Conservation (phyloP, 805 yeast species). For the Yarrowia osloensis region DNA sequence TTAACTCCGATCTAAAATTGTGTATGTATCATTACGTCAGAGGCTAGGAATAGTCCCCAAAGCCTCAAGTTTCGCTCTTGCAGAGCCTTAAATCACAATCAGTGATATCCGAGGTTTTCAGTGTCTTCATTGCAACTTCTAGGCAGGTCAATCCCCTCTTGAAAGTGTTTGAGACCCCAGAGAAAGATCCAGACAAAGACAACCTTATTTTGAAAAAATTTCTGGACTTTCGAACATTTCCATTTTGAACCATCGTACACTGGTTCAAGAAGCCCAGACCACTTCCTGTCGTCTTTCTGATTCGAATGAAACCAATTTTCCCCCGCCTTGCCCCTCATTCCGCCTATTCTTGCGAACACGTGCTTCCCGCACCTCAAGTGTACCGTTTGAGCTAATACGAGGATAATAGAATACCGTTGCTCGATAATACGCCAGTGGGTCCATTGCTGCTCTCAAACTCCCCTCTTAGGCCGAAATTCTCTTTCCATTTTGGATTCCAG, state of each 20-base stretch:
- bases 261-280: too few species aligned
- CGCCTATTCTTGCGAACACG: neutral
- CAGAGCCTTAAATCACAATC: too few species aligned
- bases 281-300: neutral
- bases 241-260: too few species aligned
- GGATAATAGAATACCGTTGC: neutral
- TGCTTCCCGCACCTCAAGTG: neutral
- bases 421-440: neutral
- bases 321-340: neutral
- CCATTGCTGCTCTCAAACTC: neutral
- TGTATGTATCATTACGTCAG: neutral
- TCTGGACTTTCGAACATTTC: too few species aligned
- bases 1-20: too few species aligned
- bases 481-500: neutral
- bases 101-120: neutral
- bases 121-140: too few species aligned
- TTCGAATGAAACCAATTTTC: neutral
- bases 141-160: too few species aligned
- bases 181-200: too few species aligned
- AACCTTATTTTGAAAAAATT: neutral
- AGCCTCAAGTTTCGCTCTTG: too few species aligned
- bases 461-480: neutral
- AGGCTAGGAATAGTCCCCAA: too few species aligned
- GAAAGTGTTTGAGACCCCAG: too few species aligned
- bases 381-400: conserved; percentile 3